Base-by-base conservation (phyloP, 106 monocot genomes). In the Apostasia ramifera region DNA sequence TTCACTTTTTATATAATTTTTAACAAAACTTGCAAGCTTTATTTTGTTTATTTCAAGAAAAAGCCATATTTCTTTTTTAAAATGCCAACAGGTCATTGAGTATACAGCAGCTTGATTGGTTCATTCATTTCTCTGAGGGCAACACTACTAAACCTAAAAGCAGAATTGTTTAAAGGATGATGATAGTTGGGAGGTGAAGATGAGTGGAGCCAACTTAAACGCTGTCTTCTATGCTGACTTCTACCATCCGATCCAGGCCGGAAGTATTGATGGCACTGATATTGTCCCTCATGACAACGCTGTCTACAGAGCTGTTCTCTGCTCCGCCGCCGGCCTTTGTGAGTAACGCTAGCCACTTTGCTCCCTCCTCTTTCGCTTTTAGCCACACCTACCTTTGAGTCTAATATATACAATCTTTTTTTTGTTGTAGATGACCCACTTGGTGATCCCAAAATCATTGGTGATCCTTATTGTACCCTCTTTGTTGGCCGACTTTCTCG, bases 201-300 rank as follows among this genome's bases (percentile, higher is more conserved):
- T 9, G 66, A 63, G 56, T 4, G 54, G 37, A 48, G 12, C 69
- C 78, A 86, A 71, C 75, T 10, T 80, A 9, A 97, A 85, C 77
- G 72, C 63, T 42, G 98, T 99, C 48, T 99, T 92, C 81, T 99
- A 90, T 70, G 87, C 93, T 5, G 71, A 86, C 2, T 49, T 62
- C 0, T 99, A 93, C 80, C 93, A 99, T 74, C 93, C 93, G 40
- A 93, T 99, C 61, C 98, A 99, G 60, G 85, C 90, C 4, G 98
- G 98, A 9, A 99, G 98, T 83, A 93, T 99, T 81, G 93, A 99
- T 64, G 98, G 98, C 70, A 98, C 98, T 52, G 93, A 99, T 54
- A 74, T 80, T 54, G 83, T 90, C 15, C 92, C 98, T 51, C 98
- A 99, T 77, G 98, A 99, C 80, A 93, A 90, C 77, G 98, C 82